Percentiles rank a stretch among this genome's conserved stretches.
phyloP scores from a whole-genome alignment of 768 basidiomycete genomes.

The Lactarius psammicola region DNA sequence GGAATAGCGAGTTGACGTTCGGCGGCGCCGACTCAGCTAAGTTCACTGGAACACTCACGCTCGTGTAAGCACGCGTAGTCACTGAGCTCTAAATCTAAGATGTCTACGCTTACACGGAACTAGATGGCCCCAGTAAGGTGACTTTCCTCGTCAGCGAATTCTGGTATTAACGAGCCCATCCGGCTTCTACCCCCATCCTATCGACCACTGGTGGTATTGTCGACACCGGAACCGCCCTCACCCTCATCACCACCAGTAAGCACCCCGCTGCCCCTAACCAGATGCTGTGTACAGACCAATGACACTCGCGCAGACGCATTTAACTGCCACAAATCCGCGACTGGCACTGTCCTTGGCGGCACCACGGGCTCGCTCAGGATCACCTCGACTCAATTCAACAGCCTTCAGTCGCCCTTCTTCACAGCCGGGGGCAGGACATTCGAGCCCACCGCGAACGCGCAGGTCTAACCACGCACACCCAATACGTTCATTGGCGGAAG shows the following conservation, averaged over 20 bases:
- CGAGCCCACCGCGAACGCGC: conserved; percentile 40
- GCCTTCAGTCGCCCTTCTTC: no score
- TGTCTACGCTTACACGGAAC: conserved; percentile 31
- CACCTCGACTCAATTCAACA: no score
- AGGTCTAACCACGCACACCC: conserved; percentile 35
- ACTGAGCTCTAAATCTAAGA: not conserved
- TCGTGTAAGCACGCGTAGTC: not conserved
- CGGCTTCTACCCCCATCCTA: conserved; percentile 29
- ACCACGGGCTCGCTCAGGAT: no score
- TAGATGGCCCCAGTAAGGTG: conserved; percentile 34
- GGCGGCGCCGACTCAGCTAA: conserved; percentile 35
- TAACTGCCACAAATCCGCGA: no score
- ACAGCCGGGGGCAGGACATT: conserved; percentile 47
- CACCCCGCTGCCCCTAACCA: not conserved
- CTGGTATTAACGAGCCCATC: conserved; percentile 34
- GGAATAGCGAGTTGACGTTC: conserved; percentile 36
- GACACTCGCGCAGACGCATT: conserved; percentile 33
- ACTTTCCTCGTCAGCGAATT: conserved; percentile 29
- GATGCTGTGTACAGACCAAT: not conserved
- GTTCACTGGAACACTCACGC: conserved; percentile 12
- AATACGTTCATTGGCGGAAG: conserved; percentile 36
- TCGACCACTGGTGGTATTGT: conserved; percentile 31
- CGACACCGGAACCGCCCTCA: no score
- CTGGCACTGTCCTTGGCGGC: no score
- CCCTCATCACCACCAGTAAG: conserved; percentile 29